Evolutionary conservation across 768 basidiomycete genomes (phyloP).

Genomic region (Leucosporidium creatinivorum): DNA sequence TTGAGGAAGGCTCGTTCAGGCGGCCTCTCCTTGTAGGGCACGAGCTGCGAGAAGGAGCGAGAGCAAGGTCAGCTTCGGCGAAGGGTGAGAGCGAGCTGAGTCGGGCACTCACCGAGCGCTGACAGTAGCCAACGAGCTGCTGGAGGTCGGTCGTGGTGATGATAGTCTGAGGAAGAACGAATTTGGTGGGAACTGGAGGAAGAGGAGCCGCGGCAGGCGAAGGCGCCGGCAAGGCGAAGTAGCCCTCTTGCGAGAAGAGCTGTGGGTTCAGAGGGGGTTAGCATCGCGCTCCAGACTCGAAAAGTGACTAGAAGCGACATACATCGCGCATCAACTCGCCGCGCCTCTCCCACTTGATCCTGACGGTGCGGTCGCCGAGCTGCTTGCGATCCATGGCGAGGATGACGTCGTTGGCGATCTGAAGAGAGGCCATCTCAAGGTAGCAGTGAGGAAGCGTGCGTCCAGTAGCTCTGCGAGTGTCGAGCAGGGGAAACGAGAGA

Average conservation of each 20-base stretch:
- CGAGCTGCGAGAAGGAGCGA: background rate
- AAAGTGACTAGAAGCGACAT: background rate
- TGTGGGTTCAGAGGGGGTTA: background rate
- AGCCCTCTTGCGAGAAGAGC: background rate
- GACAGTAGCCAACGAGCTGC: background rate
- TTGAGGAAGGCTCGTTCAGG: slow-evolving; percentile 22
- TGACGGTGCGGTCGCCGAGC: slow-evolving; percentile 23
- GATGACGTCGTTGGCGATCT: slow-evolving; percentile 1
- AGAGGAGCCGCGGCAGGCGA: background rate
- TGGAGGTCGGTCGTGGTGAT: background rate
- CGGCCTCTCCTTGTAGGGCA: slow-evolving; percentile 1
- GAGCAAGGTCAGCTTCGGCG: too few relatives aligned
- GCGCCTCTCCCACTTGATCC: slow-evolving; percentile 26
- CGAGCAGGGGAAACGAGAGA: background rate
- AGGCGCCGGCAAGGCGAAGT: background rate
- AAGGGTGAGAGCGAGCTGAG: background rate
- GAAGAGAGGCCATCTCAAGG: slow-evolving; percentile 8
- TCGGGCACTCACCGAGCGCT: background rate
- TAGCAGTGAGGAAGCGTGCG: slow-evolving; percentile 33
- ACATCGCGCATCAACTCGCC: slow-evolving; percentile 30
- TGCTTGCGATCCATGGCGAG: background rate
- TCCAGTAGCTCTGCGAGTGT: slow-evolving; percentile 10
- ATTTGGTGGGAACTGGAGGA: background rate
- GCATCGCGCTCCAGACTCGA: too few relatives aligned
- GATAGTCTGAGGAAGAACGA: background rate